These are phyloP conservation scores for Spergularia azorica DNA, from an alignment of 179 eudicot species.

Conservation along the genomic window DNA sequence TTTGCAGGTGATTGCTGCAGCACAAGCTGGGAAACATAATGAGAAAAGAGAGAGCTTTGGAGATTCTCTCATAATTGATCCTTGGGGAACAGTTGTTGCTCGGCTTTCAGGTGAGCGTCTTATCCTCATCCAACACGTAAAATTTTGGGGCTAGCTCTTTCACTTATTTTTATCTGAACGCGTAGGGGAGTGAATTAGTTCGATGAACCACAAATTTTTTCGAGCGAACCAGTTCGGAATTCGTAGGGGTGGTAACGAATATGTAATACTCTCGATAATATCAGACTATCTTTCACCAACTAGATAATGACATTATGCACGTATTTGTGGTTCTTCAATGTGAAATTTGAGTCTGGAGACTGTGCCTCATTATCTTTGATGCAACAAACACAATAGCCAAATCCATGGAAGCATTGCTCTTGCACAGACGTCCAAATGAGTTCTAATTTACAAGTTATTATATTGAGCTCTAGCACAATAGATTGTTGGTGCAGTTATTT, in stretches of 20 bases:
- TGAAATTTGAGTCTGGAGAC: neutral
- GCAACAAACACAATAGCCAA: neutral
- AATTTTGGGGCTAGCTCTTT: no score
- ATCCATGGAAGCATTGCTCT: neutral
- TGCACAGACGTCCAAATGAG: neutral
- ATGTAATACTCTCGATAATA: no score
- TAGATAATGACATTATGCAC: neutral
- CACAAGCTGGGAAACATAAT: conserved; percentile 91
- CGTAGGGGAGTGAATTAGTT: no score
- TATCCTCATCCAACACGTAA: neutral
- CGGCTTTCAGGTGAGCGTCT: conserved; percentile 69
- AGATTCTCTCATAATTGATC: conserved; percentile 86
- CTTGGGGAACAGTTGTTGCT: conserved; percentile 86
- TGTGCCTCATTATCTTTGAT: neutral
- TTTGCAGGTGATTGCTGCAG: conserved; percentile 88
- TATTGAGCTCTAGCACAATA: neutral
- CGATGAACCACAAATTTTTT: no score
- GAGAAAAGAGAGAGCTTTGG: conserved; percentile 92
- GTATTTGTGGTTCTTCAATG: neutral
- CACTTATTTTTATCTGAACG: no score
- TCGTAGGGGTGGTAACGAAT: no score
- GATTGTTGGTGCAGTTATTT: neutral
- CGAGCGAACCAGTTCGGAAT: no score
- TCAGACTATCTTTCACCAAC: neutral
- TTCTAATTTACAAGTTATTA: neutral